Percentiles rank a stretch among this genome's conserved stretches.
phyloP scores from a whole-genome alignment of 805 yeast genomes.

The Soucietia sequanensis region DNA sequence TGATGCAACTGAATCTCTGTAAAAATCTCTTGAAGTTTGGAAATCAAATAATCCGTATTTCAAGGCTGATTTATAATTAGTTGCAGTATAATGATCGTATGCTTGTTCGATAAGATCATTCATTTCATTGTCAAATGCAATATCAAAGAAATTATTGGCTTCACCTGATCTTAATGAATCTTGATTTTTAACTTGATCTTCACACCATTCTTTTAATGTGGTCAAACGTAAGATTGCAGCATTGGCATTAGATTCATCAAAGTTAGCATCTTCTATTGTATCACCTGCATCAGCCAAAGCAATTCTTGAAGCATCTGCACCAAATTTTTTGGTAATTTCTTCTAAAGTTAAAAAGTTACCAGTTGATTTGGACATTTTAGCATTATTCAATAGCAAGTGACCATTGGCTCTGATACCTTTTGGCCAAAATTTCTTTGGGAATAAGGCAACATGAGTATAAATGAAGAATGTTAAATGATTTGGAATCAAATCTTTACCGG shows the following conservation, averaged over 20 bases:
- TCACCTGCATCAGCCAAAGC: slow-evolving; percentile 99
- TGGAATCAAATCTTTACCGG: slow-evolving; percentile 96
- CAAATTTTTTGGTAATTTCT: slow-evolving; percentile 82
- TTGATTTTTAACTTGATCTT: slow-evolving; percentile 58
- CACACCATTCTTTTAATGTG: slow-evolving; percentile 94
- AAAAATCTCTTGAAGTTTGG: slow-evolving; percentile 94
- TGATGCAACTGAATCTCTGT: slow-evolving; percentile 73
- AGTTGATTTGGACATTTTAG: slow-evolving; percentile 96
- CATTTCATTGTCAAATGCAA: slow-evolving; percentile 92
- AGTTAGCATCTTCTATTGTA: slow-evolving; percentile 94
- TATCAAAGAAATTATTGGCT: slow-evolving; percentile 67
- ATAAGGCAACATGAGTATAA: slow-evolving; percentile 88
- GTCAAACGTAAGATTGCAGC: slow-evolving; percentile 94
- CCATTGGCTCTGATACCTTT: slow-evolving; percentile 92
- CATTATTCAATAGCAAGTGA: slow-evolving; percentile 90
- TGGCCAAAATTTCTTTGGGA: slow-evolving; percentile 93
- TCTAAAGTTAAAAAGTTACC: slow-evolving; percentile 94
- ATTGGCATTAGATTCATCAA: slow-evolving; percentile 94
- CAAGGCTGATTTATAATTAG: slow-evolving; percentile 85
- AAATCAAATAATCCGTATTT: slow-evolving; percentile 90
- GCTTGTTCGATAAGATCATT: slow-evolving; percentile 75
- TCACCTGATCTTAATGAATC: slow-evolving; percentile 51
- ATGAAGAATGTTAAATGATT: slow-evolving; percentile 96
- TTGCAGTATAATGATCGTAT: slow-evolving; percentile 62
- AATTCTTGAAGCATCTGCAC: slow-evolving; percentile 96